Percentiles rank a stretch among this genome's conserved stretches.
These are phyloP conservation scores for Leishmania lainsoni DNA, from an alignment of 208 protist genomes.

Conservation along the genomic window DNA sequence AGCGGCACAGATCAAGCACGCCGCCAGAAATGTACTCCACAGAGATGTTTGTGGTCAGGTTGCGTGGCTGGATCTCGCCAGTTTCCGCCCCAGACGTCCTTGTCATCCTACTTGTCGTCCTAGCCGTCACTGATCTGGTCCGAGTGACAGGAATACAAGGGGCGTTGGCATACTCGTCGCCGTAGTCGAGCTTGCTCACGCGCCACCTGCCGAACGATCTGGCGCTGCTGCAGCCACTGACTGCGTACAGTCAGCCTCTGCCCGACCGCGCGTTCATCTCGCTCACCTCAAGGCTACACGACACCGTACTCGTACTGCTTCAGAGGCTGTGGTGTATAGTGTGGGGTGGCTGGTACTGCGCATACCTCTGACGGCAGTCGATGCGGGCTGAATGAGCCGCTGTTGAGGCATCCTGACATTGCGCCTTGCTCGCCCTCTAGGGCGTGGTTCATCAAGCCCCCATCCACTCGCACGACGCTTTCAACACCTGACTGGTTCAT, in stretches of 20 bases:
- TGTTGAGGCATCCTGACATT: not conserved
- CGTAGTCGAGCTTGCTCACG: too few relatives aligned
- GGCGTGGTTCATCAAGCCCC: slow-evolving; percentile 27
- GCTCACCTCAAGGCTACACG: too few relatives aligned
- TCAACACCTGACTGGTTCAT: slow-evolving; percentile 16
- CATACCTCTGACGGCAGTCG: not conserved
- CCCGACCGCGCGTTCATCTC: too few relatives aligned
- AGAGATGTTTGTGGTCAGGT: slow-evolving; percentile 24
- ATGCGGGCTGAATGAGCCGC: not conserved
- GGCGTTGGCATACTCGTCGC: too few relatives aligned
- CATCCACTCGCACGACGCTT: slow-evolving; percentile 34
- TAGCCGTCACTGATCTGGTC: too few relatives aligned
- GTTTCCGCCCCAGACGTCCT: not conserved
- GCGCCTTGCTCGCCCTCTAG: slow-evolving; percentile 9
- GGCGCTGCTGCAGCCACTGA: too few relatives aligned
- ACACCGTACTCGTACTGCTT: too few relatives aligned
- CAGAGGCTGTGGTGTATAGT: not conserved
- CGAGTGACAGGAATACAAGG: too few relatives aligned
- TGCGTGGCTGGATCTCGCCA: too few relatives aligned
- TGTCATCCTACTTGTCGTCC: too few relatives aligned
- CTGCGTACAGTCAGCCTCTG: too few relatives aligned
- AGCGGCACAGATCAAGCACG: slow-evolving; percentile 53
- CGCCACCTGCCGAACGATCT: too few relatives aligned
- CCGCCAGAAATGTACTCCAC: slow-evolving; percentile 58
- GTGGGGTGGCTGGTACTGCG: not conserved